Evolutionary conservation across 2,329 filamentous ascomycete genomes (phyloP), one percentile per base, ranked within the genome.

Genomic region (Beauveria rudraprayagi): DNA sequence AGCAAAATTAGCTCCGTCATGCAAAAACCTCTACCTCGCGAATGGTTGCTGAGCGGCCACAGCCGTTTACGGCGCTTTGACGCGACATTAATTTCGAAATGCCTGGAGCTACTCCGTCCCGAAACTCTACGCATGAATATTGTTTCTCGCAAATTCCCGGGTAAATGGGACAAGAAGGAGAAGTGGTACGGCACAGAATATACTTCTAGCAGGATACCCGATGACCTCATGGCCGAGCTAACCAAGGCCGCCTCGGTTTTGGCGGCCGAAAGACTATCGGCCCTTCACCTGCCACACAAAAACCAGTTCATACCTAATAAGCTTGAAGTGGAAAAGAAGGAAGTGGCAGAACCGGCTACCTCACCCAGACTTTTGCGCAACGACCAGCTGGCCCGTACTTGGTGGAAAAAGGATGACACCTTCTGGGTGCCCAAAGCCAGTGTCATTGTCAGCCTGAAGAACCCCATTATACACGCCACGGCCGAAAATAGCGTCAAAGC

Each of bases 171-270:
- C 65, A 77, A 87, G 71, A 95, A 89, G 70, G 94, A 99, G 77
- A 91, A 92, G 71, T 99, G 94, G 94, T 99, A 99, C 68, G 93
- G 93, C 9, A 99, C 94, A 0, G 92, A 97, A 70, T 96, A 97
- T 75, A 90, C 86, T 65, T 82, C 87, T 37, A 89, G 95, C 70
- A 88, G 86, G 70, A 90, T 99, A 41, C 87, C 92, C 0, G 71
- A 81, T 16, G 86, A 92, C 19, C 87, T 97, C 67, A 78, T 96
- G 71, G 76, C 80, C 11, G 86, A 91, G 56, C 80, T 97, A 63
- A 80, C 83, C 59, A 75, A 81, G 63, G 90, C 91, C 1, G 80
- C 84, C 34, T 75, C 83, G 1, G 82, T 82, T 48, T 76, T 83
- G 1, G 74, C 80, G 0, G 77, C 80, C 26, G 79, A 84, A 34